Evolutionary conservation across 257 asterid genomes (phyloP), one percentile per base, ranked within the genome.

Genomic region (Nicotiana noctiflora): DNA sequence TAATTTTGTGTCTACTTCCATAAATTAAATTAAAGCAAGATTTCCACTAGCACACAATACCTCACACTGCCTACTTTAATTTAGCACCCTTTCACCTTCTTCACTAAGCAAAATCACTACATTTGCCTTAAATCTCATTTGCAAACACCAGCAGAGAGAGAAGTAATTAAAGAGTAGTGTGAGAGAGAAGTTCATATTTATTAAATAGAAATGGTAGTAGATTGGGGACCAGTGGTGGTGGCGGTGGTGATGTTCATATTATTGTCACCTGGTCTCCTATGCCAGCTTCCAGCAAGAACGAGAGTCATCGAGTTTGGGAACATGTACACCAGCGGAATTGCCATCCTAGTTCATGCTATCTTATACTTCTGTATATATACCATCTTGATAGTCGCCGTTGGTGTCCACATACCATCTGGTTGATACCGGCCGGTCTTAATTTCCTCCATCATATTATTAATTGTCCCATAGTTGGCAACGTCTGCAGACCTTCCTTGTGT

Each of bases 191-290:
- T n/a, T n/a, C n/a, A n/a, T n/a, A n/a, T n/a, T n/a, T n/a, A n/a
- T n/a, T n/a, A n/a, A n/a, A n/a, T n/a, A n/a, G 55, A 40, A 40
- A 86, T 85, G 90, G 67, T 46, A 59, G 88, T 84, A 0, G 97
- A 94, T 59, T 91, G 97, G 97, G 97, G 98, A 49, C 97, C 98
- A 11, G 98, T 90, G 80, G 93, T 90, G 82, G 97, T 91, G 76
- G 98, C 97, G 23, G 98, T 91, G 88, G 94, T 82, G 49, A 87
- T 92, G 95, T 94, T 94, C 93, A 86, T 94, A 82, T 86, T 92
- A 23, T 84, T 94, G 57, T 91, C 97, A 9, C 98, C 98, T 17
- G 97, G 97, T 64, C 83, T 94, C 79, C 90, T 94, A 9, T 92
- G 92, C 88, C 98, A 92, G 85, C 66, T 92, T 4, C 97, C 97